A percentile compares a stretch with the other conserved stretches of the same genome.
Evolutionary conservation across 2,329 filamentous ascomycete species (phyloP).

Genomic region (Podosphaera fusca): DNA sequence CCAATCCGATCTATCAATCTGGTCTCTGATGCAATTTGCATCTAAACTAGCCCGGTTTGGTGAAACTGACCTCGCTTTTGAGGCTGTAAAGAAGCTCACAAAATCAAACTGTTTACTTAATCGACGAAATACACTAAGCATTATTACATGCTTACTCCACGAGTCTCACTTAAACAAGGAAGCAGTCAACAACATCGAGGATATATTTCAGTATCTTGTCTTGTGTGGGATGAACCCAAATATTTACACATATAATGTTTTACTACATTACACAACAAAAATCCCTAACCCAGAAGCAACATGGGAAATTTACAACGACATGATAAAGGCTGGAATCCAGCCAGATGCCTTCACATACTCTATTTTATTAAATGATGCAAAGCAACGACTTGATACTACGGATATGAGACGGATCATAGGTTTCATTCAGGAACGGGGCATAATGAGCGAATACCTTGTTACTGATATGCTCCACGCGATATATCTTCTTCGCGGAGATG

Average conservation of each 20-base stretch:
- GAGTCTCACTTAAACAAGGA: slow-evolving; percentile 15
- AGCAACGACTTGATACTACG: slow-evolving; percentile 18
- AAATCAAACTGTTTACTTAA: slow-evolving; percentile 23
- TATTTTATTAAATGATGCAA: slow-evolving; percentile 49
- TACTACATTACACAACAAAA: slow-evolving; percentile 48
- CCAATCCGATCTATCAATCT: slow-evolving; percentile 2
- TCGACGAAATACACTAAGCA: slow-evolving; percentile 23
- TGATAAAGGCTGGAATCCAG: slow-evolving; percentile 32
- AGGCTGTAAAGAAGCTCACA: slow-evolving; percentile 20
- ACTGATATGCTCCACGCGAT: slow-evolving; percentile 31
- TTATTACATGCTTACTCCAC: slow-evolving; percentile 35
- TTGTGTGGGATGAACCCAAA: slow-evolving; percentile 40
- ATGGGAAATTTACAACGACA: slow-evolving; percentile 38
- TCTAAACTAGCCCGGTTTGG: slow-evolving; percentile 18
- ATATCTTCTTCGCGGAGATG: slow-evolving; percentile 16
- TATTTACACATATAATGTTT: slow-evolving; percentile 36
- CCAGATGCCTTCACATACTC: slow-evolving; percentile 45
- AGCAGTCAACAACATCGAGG: slow-evolving; percentile 25
- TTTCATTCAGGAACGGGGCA: slow-evolving; percentile 24
- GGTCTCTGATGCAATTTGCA: slow-evolving; percentile 12
- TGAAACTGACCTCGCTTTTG: slow-evolving; percentile 18
- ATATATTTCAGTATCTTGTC: slow-evolving; percentile 32
- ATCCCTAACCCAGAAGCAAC: slow-evolving; percentile 38
- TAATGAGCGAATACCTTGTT: slow-evolving; percentile 25
- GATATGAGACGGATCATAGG: slow-evolving; percentile 31